Percentiles rank a stretch among this genome's conserved stretches.
phyloP scores from a whole-genome alignment of 1,284 basidiomycete species.

The Austropuccinia psidii region DNA sequence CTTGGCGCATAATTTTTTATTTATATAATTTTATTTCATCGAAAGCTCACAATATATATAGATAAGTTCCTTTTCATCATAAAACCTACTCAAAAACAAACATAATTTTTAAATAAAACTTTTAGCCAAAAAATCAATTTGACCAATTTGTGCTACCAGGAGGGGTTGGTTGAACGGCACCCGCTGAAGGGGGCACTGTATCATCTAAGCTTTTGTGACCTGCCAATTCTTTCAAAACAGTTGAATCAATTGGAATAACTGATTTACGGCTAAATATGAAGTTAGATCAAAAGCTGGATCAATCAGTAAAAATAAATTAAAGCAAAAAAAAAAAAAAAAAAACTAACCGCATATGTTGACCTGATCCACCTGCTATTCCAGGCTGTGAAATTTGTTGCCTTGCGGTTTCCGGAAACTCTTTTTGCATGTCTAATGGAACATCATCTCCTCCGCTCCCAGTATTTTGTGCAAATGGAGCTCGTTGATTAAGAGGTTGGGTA shows the following conservation, averaged over 20 bases:
- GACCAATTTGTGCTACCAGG: no score
- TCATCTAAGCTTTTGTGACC: conserved; percentile 46
- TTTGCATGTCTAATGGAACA: conserved; percentile 23
- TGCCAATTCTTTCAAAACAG: conserved; percentile 47
- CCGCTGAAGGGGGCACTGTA: not conserved
- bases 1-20: no score
- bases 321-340: not conserved
- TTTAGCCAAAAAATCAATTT: no score
- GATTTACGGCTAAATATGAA: conserved; percentile 45
- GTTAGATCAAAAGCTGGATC: not conserved
- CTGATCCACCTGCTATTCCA: not conserved
- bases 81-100: no score
- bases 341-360: conserved; percentile 34
- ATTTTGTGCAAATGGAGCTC: not conserved
- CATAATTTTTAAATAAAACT: no score
- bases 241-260: conserved; percentile 49
- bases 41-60: no score
- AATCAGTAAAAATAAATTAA: conserved; percentile 8
- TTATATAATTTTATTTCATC: no score
- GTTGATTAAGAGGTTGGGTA: not conserved
- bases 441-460: not conserved
- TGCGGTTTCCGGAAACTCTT: conserved; percentile 31
- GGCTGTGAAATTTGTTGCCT: conserved; percentile 10
- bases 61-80: no score
- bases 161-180: no score